Evolutionary conservation across 1,284 basidiomycete species (phyloP), one percentile per base, ranked within the genome.

Genomic region (Tilletia walkeri): DNA sequence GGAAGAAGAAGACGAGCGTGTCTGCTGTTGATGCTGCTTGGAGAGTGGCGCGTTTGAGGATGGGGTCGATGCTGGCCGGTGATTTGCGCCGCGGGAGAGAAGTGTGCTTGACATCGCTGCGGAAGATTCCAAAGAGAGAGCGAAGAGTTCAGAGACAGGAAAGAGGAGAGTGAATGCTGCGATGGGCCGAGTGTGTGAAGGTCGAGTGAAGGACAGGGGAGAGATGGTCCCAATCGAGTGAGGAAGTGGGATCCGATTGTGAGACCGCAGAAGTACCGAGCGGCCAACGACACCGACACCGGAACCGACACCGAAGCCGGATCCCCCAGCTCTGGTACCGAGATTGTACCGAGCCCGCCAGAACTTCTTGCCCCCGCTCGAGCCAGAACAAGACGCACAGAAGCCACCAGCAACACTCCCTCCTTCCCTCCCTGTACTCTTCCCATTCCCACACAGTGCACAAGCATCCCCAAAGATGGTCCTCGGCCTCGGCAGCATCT

Each of bases 401-500:
- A 30, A 30, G 24, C 24, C 24, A 30, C 24, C 24, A 30, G 24
- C 24, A 30, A 30, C 24, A 30, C 24, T 30, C 24, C 24, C 24
- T 30, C 1, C 24, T 30, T 30, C 24, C 24, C 24, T 30, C 24
- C 24, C 24, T 30, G 24, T 30, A 1, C 24, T 30, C 24, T 30
- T 30, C 24, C 24, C 24, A 30, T 30, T 30, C 24, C 24, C 24
- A 30, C 24, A 30, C 24, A 30, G 24, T 30, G 24, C 24, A 30
- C 24, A 30, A 30, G 24, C 24, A 20, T 61, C 24, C 16, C 30
- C 36, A 24, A 39, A 34, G 18, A 72, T 69, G 72, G 65, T 66
- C 20, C 71, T 72, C 53, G 70, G 72, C 20, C 73, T 84, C 0
- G 83, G 83, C 0, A 79, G 76, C 18, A 75, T 87, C 59, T 78